Conservation (phyloP, 2,329 filamentous ascomycete species). For the Teratosphaeria gauchensis region DNA sequence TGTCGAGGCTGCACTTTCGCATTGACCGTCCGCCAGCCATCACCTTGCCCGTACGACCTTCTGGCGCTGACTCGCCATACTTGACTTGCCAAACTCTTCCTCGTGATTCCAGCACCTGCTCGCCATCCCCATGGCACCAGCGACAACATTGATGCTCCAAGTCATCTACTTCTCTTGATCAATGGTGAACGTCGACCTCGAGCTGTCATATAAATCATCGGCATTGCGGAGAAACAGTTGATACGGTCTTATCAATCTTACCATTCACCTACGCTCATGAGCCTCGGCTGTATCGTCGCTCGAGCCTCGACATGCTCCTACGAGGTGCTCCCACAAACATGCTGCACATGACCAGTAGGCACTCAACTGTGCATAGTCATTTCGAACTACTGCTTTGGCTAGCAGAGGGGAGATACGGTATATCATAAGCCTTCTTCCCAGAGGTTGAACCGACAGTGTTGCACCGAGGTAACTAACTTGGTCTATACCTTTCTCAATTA, state of each 20-base stretch:
- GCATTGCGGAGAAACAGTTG: not conserved
- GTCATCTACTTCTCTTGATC: not conserved
- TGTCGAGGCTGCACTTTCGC: not conserved
- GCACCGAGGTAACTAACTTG: not conserved
- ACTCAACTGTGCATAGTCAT: not conserved
- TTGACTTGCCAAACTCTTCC: not conserved
- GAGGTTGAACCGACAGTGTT: not conserved
- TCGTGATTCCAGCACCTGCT: not conserved
- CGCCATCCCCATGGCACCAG: not conserved
- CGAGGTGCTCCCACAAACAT: not conserved
- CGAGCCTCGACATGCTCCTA: not conserved
- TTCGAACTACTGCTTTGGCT: not conserved
- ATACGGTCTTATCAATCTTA: not conserved
- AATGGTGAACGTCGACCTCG: not conserved
- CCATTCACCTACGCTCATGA: not conserved
- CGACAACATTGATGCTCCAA: not conserved
- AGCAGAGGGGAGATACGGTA: not conserved
- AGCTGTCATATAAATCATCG: not conserved
- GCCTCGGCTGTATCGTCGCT: not conserved
- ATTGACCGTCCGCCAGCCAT: not conserved
- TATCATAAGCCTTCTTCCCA: not conserved
- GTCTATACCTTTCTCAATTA: not conserved
- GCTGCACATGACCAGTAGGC: not conserved
- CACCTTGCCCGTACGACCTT: not conserved
- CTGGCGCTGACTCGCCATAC: not conserved